Conservation (phyloP, 2,329 filamentous ascomycete species). For the Fonsecaea multimorphosa region DNA sequence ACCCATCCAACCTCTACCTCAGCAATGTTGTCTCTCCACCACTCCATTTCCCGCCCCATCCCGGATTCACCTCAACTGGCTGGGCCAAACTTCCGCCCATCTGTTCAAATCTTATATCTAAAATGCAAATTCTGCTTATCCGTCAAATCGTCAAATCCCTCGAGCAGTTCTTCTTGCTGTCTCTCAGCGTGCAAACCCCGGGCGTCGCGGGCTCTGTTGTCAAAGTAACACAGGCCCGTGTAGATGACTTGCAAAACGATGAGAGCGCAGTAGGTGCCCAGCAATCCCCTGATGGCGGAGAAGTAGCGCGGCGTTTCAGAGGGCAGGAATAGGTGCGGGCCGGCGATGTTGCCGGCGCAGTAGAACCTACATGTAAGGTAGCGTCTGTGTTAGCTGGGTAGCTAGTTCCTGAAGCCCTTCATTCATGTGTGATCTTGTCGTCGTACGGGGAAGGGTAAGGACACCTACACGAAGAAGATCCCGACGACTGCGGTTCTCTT, state of each 20-base stretch:
- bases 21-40: too few relatives aligned
- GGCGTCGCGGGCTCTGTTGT: constrained; percentile 29
- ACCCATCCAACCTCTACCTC: too few relatives aligned
- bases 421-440: neutral
- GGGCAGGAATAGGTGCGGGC: constrained; percentile 56
- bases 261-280: constrained; percentile 53
- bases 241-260: constrained; percentile 45
- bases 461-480: constrained; percentile 50
- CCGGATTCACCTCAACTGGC: too few relatives aligned
- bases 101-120: constrained; percentile 46
- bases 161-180: constrained; percentile 33
- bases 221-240: constrained; percentile 26
- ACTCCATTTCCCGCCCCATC: too few relatives aligned
- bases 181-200: constrained; percentile 21
- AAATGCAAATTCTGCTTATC: constrained; percentile 48
- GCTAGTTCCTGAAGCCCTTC: neutral
- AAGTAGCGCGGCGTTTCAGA: constrained; percentile 53
- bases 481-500: constrained; percentile 59
- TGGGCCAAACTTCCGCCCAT: too few relatives aligned
- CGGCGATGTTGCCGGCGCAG: constrained; percentile 57
- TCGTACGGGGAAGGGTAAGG: neutral
- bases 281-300: constrained; percentile 52
- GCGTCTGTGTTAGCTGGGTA: neutral
- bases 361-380: constrained; percentile 45
- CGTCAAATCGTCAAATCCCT: constrained; percentile 48